Evolutionary conservation across 2,329 filamentous ascomycete genomes (phyloP).

Genomic region (Colletotrichum brevisporum): DNA sequence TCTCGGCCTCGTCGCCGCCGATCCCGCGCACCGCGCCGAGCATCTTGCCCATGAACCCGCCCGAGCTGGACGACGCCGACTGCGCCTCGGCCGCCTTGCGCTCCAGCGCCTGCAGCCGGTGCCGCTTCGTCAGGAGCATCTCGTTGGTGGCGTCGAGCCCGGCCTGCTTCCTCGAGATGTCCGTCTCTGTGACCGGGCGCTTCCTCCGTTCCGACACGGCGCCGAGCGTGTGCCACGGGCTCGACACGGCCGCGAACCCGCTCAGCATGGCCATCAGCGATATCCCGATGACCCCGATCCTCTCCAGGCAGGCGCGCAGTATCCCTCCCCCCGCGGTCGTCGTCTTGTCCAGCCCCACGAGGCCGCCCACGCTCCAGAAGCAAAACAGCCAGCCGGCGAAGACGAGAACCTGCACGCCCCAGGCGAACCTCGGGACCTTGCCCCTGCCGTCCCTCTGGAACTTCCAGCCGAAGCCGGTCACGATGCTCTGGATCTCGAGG

Average conservation of each 20-base stretch:
- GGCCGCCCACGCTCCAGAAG: slow-evolving; percentile 83
- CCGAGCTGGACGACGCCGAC: slow-evolving; percentile 55
- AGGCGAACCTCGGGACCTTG: slow-evolving; percentile 70
- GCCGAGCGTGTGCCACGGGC: slow-evolving; percentile 87
- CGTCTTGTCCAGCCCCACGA: slow-evolving; percentile 60
- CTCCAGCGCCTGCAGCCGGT: slow-evolving; percentile 78
- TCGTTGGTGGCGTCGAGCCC: slow-evolving; percentile 85
- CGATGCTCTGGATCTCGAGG: slow-evolving; percentile 80
- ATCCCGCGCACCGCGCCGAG: slow-evolving; percentile 79
- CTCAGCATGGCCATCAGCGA: slow-evolving; percentile 90
- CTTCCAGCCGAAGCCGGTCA: slow-evolving; percentile 71
- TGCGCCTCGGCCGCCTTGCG: slow-evolving; percentile 65
- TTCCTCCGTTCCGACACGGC: slow-evolving; percentile 65
- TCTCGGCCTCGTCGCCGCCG: slow-evolving; percentile 70
- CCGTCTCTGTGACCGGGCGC: slow-evolving; percentile 78
- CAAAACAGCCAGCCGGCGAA: slow-evolving; percentile 78
- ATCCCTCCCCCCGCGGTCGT: slow-evolving; percentile 47
- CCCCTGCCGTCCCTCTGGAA: slow-evolving; percentile 72
- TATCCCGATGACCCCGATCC: slow-evolving; percentile 88
- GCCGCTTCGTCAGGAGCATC: slow-evolving; percentile 82
- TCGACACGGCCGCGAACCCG: slow-evolving; percentile 89
- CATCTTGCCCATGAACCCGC: slow-evolving; percentile 80
- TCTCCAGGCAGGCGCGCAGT: slow-evolving; percentile 70
- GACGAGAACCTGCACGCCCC: slow-evolving; percentile 73
- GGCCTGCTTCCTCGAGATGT: slow-evolving; percentile 82